Percentiles rank a stretch among this genome's conserved stretches.
These are phyloP conservation scores for Acacia acuminata DNA, from an alignment of 306 rosid species.

Conservation along the genomic window DNA sequence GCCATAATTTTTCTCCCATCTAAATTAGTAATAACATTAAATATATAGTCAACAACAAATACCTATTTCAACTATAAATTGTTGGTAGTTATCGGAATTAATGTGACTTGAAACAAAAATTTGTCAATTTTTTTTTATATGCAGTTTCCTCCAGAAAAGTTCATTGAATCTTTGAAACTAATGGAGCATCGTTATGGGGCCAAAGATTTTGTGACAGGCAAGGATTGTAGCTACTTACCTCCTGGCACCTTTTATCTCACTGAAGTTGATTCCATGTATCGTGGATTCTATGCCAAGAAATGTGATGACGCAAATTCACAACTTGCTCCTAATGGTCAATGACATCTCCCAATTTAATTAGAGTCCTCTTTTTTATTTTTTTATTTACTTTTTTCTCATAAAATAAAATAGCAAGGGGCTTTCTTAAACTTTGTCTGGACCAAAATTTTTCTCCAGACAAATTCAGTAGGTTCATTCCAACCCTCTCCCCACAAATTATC, in stretches of 20 bases:
- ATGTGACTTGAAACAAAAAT: background rate
- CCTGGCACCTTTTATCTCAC: constrained; percentile 87
- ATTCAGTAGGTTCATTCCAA: too few relatives aligned
- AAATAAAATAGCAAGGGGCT: background rate
- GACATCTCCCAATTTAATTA: background rate
- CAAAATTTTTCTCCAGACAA: too few relatives aligned
- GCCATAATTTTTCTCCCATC: background rate
- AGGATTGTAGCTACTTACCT: constrained; percentile 55
- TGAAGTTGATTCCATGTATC: constrained; percentile 75
- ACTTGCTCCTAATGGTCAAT: background rate
- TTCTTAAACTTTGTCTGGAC: background rate
- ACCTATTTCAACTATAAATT: background rate
- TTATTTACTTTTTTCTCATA: background rate
- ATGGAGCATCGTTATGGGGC: constrained; percentile 93
- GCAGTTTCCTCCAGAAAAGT: constrained; percentile 72
- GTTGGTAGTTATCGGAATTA: background rate
- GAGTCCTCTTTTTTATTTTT: background rate
- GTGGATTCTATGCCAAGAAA: constrained; percentile 76
- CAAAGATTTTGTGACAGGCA: constrained; percentile 76
- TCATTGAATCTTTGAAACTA: constrained; percentile 64
- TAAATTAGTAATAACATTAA: background rate
- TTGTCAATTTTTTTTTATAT: background rate
- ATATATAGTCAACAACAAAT: background rate
- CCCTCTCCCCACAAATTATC: too few relatives aligned
- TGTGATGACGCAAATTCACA: background rate